phyloP scores from a whole-genome alignment of 2,329 filamentous ascomycete genomes.

The Annulohypoxylon truncatum region DNA sequence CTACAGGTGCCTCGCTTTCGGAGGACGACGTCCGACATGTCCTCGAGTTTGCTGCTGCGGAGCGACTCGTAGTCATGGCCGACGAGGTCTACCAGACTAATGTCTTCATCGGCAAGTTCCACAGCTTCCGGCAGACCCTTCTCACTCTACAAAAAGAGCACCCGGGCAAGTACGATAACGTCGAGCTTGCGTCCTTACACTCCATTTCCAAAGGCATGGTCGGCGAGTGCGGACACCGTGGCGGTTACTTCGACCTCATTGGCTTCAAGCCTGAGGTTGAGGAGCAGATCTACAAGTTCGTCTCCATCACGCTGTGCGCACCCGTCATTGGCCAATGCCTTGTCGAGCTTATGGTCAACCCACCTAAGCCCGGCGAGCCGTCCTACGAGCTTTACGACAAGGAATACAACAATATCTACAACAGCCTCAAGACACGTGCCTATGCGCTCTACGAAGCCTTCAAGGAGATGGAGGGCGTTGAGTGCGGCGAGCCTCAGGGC shows the following conservation, averaged over 20 bases:
- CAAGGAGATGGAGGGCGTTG: slow-evolving; percentile 92
- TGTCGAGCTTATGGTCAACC: slow-evolving; percentile 98
- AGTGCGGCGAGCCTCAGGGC: slow-evolving; percentile 89
- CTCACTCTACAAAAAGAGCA: slow-evolving; percentile 81
- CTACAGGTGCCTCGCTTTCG: slow-evolving; percentile 87
- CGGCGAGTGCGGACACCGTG: slow-evolving; percentile 96
- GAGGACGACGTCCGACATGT: slow-evolving; percentile 83
- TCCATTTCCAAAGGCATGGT: slow-evolving; percentile 98
- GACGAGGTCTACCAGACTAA: slow-evolving; percentile 99
- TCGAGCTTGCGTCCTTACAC: slow-evolving; percentile 93
- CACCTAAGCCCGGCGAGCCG: slow-evolving; percentile 83
- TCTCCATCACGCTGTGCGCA: slow-evolving; percentile 95
- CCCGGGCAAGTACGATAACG: slow-evolving; percentile 80
- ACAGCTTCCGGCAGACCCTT: slow-evolving; percentile 92
- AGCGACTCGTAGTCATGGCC: slow-evolving; percentile 89
- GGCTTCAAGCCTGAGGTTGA: slow-evolving; percentile 88
- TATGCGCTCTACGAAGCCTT: slow-evolving; percentile 91
- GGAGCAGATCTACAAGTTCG: slow-evolving; percentile 97
- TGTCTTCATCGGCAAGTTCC: slow-evolving; percentile 93
- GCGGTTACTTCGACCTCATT: slow-evolving; percentile 96
- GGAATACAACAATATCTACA: slow-evolving; percentile 86
- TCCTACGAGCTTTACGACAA: slow-evolving; percentile 84
- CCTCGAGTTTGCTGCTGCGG: slow-evolving; percentile 85
- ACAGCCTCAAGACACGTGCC: slow-evolving; percentile 82
- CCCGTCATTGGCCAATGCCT: slow-evolving; percentile 96